These are phyloP conservation scores for Parastagonospora nodorum DNA, from an alignment of 2,329 filamentous ascomycete species.

Conservation along the genomic window DNA sequence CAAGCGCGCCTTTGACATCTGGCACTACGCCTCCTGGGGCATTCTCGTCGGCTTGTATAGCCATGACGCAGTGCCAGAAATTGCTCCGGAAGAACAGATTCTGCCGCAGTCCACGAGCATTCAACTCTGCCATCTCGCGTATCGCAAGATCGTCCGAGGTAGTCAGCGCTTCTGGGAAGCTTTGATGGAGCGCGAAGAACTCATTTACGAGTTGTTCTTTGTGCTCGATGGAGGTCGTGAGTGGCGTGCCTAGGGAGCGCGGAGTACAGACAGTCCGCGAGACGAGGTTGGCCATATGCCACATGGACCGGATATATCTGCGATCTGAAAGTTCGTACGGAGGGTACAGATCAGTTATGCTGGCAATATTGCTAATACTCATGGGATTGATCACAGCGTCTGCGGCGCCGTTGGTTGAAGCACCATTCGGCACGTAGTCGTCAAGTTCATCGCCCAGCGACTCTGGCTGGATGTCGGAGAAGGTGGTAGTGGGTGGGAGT, in stretches of 20 bases:
- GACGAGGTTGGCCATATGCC: slow-evolving; percentile 78
- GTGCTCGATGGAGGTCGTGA: slow-evolving; percentile 70
- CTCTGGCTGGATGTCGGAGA: slow-evolving; percentile 78
- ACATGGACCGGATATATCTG: slow-evolving; percentile 73
- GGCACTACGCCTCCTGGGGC: slow-evolving; percentile 55
- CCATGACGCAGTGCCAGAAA: slow-evolving; percentile 82
- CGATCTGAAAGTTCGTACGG: slow-evolving; percentile 46
- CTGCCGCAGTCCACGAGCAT: slow-evolving; percentile 72
- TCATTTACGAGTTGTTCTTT: slow-evolving; percentile 72
- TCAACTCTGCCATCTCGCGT: slow-evolving; percentile 60
- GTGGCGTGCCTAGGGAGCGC: slow-evolving; percentile 72
- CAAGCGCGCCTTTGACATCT: slow-evolving; percentile 71
- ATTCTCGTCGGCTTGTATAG: slow-evolving; percentile 74
- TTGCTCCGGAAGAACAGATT: slow-evolving; percentile 81
- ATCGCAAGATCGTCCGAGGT: slow-evolving; percentile 68
- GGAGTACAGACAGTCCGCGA: slow-evolving; percentile 78
- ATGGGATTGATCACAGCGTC: slow-evolving; percentile 56
- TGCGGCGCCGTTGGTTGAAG: slow-evolving; percentile 44
- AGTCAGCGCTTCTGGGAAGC: slow-evolving; percentile 72
- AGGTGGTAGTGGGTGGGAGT: slow-evolving; percentile 76
- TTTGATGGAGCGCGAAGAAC: slow-evolving; percentile 73
- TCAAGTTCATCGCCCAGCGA: slow-evolving; percentile 71
- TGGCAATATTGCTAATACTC: slow-evolving; percentile 57
- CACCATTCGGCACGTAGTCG: slow-evolving; percentile 68
- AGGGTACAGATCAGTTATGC: slow-evolving; percentile 44